A percentile compares a stretch with the other conserved stretches of the same genome.
Conservation (phyloP, 192 early-diverging fungal genomes). For the Umbelopsis sp. region DNA sequence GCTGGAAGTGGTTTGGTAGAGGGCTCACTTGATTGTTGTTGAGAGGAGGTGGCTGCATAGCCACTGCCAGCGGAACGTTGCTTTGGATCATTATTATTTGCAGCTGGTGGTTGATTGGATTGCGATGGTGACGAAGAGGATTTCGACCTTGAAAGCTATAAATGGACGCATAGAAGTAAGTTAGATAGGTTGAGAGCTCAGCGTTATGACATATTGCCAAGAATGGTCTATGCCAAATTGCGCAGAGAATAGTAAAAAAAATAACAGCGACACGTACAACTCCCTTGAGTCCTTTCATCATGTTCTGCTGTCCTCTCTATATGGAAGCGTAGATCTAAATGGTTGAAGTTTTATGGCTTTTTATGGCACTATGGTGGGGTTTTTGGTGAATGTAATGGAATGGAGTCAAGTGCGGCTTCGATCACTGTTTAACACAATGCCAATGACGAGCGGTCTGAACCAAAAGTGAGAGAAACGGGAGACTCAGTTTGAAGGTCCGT, state of each 20-base stretch:
- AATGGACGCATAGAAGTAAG: neutral
- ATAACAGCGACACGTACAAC: constrained; percentile 22
- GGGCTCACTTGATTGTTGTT: neutral
- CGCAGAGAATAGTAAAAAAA: no score
- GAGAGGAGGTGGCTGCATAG: neutral
- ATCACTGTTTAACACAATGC: neutral
- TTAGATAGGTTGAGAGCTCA: neutral
- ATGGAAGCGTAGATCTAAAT: neutral
- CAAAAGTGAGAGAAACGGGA: neutral
- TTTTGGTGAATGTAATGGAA: neutral
- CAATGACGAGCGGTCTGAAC: constrained; percentile 16
- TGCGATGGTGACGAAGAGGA: constrained; percentile 14
- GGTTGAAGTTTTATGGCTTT: neutral
- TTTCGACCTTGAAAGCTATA: constrained; percentile 33
- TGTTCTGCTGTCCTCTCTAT: constrained; percentile 8
- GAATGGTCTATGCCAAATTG: no score
- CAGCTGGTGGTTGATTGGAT: neutral
- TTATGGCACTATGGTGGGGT: neutral
- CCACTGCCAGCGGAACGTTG: neutral
- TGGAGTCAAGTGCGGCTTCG: neutral
- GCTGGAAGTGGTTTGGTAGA: neutral
- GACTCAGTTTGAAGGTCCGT: constrained; percentile 15
- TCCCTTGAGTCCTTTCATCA: constrained; percentile 40
- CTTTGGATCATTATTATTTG: neutral
- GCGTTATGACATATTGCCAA: neutral